phyloP scores from a whole-genome alignment of 345 rosid genomes.

The Abelmoschus esculentus region DNA sequence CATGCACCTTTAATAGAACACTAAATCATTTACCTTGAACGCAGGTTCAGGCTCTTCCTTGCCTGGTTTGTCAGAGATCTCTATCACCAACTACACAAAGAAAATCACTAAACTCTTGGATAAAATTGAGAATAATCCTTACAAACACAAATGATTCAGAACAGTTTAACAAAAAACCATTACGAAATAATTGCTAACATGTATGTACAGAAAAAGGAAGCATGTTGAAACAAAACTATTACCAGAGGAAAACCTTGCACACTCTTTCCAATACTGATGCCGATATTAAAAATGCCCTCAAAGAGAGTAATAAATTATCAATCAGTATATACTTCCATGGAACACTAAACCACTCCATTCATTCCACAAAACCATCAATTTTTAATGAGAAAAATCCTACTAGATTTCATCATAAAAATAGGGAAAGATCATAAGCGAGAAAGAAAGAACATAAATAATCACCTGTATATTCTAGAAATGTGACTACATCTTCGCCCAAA shows the following conservation, averaged over 20 bases:
- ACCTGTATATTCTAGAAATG: constrained; percentile 88
- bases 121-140: not conserved
- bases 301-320: constrained; percentile 57
- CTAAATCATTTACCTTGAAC: constrained; percentile 56
- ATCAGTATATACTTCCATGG: constrained; percentile 35
- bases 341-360: constrained; percentile 15
- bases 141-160: not conserved
- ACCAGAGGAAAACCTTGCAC: constrained; percentile 90
- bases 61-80: constrained; percentile 88
- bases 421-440: not conserved
- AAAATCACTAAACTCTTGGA: not conserved
- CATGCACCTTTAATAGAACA: not conserved
- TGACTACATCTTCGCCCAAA: constrained; percentile 61
- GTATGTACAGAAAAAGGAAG: not conserved
- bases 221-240: constrained; percentile 22
- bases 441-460: constrained; percentile 16
- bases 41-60: constrained; percentile 87
- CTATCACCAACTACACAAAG: constrained; percentile 75
- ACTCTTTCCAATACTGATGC: constrained; percentile 87
- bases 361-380: not conserved
- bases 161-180: not conserved
- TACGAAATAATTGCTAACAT: not conserved
- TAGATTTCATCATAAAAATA: not conserved
- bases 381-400: not conserved
- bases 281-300: constrained; percentile 59